Base-by-base conservation (phyloP, 1,139 yeast species). In the Saccharomyces hybrid region DNA sequence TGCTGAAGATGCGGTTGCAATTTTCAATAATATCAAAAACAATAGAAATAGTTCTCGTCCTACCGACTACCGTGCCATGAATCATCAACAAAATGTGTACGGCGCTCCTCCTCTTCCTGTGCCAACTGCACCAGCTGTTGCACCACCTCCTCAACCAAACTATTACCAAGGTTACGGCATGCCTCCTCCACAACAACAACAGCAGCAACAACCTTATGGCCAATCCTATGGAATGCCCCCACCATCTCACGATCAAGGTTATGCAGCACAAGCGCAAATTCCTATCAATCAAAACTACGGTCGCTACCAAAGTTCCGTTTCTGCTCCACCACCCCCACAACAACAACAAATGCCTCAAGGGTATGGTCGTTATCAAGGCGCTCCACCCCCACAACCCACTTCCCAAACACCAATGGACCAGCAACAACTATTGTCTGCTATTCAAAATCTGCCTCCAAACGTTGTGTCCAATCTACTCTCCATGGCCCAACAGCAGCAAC, bases 1-100 rank as follows among this genome's bases (percentile, higher is more conserved):
- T 6, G 75, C 83, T 3, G 81, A 81, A 47, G 84, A 81, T 38
- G 93, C 91, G 0, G 78, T 84, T 8, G 65, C 68, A 11, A 65
- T 70, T 9, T 70, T 69, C 82, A 83, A 57, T 67, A 77, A 58
- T 63, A 68, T 57, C 53, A 71, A 57, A 63, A 69, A 54, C 65
- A 73, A 55, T 64, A 73, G 65, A 64, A 71, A 53, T 56, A 60
- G 31, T 8, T 34, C 57, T 59, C 67, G 60, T 50, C 69, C 58
- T 57, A 58, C 49, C 55, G 50, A 47, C 42, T 50, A 14, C 34
- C 42, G 26, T 32, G 49, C 21, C 54, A 57, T 47, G 57, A 56
- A 14, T 57, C 52, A 46, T 62, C 60, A 27, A 9, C 50, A 32
- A 27, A 34, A 12, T 12, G 49, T 21, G 14, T 31, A 29, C 14